Percentiles rank a stretch among this genome's conserved stretches.
Evolutionary conservation across 2,329 filamentous ascomycete species (phyloP).

Genomic region (Alternaria incomplexa): DNA sequence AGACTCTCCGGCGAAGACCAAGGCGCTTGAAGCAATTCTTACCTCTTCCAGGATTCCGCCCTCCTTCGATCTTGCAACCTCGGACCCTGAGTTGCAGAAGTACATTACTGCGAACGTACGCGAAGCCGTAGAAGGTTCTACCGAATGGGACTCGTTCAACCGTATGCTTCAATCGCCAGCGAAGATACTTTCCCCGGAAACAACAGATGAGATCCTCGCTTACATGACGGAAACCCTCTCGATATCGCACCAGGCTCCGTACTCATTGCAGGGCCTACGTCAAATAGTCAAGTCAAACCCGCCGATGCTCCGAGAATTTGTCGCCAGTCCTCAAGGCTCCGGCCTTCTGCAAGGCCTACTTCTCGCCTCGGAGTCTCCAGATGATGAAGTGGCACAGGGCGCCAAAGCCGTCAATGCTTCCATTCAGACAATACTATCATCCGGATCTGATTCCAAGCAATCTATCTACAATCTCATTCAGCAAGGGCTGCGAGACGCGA

Average conservation of each 20-base stretch:
- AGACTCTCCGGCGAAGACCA: constrained; percentile 35
- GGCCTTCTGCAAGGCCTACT: constrained; percentile 60
- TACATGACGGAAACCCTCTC: constrained; percentile 49
- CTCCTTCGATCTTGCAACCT: constrained; percentile 44
- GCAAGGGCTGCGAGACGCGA: constrained; percentile 57
- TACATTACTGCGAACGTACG: constrained; percentile 42
- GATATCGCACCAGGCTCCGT: constrained; percentile 39
- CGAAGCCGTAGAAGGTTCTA: constrained; percentile 36
- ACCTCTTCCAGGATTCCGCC: constrained; percentile 45
- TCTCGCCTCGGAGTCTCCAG: constrained; percentile 59
- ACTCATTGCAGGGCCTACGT: constrained; percentile 54
- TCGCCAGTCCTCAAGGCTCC: constrained; percentile 54
- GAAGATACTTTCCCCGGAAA: constrained; percentile 42
- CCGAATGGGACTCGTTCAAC: constrained; percentile 46
- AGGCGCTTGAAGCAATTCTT: constrained; percentile 41
- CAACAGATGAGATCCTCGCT: constrained; percentile 47
- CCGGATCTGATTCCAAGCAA: constrained; percentile 49
- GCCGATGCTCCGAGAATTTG: constrained; percentile 51
- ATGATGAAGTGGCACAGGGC: constrained; percentile 57
- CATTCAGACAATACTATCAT: constrained; percentile 45
- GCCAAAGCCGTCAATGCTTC: constrained; percentile 49
- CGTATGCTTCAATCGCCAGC: constrained; percentile 45
- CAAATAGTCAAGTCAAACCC: constrained; percentile 51
- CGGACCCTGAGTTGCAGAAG: constrained; percentile 44
- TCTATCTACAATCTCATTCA: constrained; percentile 61